Evolutionary conservation across 75 land plant species (phyloP).

Genomic region (Chamaecyparis obtusa): DNA sequence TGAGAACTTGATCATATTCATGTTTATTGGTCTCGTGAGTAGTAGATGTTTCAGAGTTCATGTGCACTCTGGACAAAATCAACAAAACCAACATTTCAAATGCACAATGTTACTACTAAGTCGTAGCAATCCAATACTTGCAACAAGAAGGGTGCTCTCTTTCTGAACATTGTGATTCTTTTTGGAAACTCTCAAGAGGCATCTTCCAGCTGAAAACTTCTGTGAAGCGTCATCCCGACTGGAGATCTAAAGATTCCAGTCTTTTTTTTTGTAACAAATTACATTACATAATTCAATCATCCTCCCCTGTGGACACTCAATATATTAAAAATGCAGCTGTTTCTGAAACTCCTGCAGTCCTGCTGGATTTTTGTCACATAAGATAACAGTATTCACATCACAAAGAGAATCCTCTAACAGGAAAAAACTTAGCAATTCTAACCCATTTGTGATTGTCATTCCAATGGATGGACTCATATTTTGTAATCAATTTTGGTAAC

Average conservation of each 20-base stretch:
- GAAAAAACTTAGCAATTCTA: background rate
- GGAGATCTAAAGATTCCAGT: background rate
- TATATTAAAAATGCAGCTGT: background rate
- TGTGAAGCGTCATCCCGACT: too few relatives aligned
- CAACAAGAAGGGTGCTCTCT: background rate
- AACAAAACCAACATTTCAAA: background rate
- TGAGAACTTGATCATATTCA: background rate
- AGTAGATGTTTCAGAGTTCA: too few relatives aligned
- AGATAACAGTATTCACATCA: too few relatives aligned
- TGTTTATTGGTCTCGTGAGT: background rate
- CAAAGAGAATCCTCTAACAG: too few relatives aligned
- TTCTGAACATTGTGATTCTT: background rate
- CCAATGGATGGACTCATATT: background rate
- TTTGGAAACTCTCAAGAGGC: background rate
- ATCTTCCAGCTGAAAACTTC: background rate
- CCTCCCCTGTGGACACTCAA: background rate
- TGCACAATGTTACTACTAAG: background rate
- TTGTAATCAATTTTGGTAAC: too few relatives aligned
- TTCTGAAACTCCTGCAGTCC: background rate
- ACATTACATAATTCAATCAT: background rate
- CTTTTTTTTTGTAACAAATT: background rate
- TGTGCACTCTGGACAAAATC: too few relatives aligned
- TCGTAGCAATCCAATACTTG: background rate
- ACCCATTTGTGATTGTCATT: background rate
- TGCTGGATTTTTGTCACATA: background rate